A percentile compares a stretch with the other conserved stretches of the same genome.
Conservation (phyloP, 2,329 filamentous ascomycete genomes). For the Diplocarpon mali region DNA sequence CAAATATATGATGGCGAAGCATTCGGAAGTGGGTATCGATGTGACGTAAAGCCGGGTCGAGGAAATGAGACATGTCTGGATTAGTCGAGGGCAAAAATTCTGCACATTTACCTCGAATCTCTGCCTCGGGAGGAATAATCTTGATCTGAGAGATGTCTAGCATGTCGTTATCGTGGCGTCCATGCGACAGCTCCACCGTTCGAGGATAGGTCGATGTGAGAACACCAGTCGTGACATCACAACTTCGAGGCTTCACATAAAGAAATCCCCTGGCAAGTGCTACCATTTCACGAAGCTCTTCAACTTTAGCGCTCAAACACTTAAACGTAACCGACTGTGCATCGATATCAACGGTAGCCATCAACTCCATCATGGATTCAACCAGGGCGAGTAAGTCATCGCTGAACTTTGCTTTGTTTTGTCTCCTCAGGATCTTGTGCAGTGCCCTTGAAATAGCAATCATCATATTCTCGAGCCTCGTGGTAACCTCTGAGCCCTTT, state of each 20-base stretch:
- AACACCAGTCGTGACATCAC: slow-evolving; percentile 9
- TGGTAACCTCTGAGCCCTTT: too few species aligned
- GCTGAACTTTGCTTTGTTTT: too few species aligned
- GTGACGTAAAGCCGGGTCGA: slow-evolving; percentile 18
- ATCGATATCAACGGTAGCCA: too few species aligned
- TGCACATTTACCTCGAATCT: slow-evolving; percentile 27
- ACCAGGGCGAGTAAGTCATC: too few species aligned
- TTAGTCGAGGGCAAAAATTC: slow-evolving; percentile 36
- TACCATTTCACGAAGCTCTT: slow-evolving; percentile 7
- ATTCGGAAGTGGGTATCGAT: slow-evolving; percentile 24
- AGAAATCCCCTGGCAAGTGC: slow-evolving; percentile 10
- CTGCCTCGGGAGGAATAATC: slow-evolving; percentile 26
- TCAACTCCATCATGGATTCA: too few species aligned
- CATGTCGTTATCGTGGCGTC: slow-evolving; percentile 21
- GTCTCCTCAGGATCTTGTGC: too few species aligned
- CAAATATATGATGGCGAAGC: slow-evolving; percentile 33
- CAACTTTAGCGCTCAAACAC: too few species aligned
- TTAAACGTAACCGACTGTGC: too few species aligned
- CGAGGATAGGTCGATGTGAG: slow-evolving; percentile 15
- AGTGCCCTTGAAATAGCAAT: too few species aligned
- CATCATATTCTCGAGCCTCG: too few species aligned
- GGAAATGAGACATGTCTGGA: slow-evolving; percentile 30
- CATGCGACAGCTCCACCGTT: slow-evolving; percentile 6
- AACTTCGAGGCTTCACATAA: slow-evolving; percentile 1
- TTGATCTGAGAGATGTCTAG: slow-evolving; percentile 26